Conservation (phyloP, 148 eudicot species). For the Polygonum maritimum region DNA sequence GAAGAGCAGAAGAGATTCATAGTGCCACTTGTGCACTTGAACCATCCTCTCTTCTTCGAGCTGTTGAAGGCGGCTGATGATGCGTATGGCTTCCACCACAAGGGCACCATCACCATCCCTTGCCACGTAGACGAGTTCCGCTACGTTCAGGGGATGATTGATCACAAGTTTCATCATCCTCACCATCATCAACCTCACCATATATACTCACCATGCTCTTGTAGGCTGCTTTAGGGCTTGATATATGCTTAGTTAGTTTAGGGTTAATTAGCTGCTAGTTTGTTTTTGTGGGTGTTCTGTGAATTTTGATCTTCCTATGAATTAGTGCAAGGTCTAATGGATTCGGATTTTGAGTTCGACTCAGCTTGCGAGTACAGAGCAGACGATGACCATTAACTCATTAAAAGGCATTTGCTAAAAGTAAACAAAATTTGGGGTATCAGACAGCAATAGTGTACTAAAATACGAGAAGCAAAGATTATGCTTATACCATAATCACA, state of each 20-base stretch:
- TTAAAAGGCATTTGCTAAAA: too few relatives aligned
- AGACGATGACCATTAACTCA: too few relatives aligned
- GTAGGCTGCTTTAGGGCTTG: conserved; percentile 46
- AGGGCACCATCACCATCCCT: conserved; percentile 47
- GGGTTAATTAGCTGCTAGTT: neutral
- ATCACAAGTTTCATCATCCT: conserved; percentile 14
- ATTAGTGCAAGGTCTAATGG: neutral
- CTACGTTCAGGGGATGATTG: conserved; percentile 28
- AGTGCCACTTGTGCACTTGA: conserved; percentile 38
- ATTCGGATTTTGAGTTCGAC: too few relatives aligned
- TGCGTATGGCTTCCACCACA: conserved; percentile 48
- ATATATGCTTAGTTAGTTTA: too few relatives aligned
- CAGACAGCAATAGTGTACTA: too few relatives aligned
- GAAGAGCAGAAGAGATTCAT: conserved; percentile 42
- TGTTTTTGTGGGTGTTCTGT: neutral
- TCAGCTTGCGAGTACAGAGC: too few relatives aligned
- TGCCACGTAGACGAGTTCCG: conserved; percentile 40
- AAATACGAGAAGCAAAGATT: neutral
- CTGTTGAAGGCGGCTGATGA: conserved; percentile 52
- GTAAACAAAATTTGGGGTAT: neutral
- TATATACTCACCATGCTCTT: conserved; percentile 19
- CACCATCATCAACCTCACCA: conserved; percentile 18
- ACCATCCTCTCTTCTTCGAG: conserved; percentile 40
- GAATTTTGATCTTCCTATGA: neutral
- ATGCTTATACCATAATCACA: neutral